Evolutionary conservation across 2,329 filamentous ascomycete species (phyloP).

Genomic region (Raffaelea ambrosiae): DNA sequence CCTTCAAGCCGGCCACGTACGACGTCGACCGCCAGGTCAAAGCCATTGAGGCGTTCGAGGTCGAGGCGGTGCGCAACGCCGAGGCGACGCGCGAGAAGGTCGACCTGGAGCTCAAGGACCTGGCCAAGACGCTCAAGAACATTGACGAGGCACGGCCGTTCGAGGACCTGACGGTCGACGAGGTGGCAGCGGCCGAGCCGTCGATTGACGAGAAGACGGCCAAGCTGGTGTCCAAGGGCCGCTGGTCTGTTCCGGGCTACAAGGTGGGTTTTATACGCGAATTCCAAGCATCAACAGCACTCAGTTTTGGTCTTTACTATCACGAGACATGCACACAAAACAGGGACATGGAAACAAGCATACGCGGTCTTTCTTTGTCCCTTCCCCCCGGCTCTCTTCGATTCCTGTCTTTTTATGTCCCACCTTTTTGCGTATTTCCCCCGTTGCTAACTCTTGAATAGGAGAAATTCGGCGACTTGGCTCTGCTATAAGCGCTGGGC

Average conservation of each 20-base stretch:
- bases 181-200: constrained; percentile 86
- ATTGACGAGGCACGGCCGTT: constrained; percentile 94
- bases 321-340: too few relatives aligned
- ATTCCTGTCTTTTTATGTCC: too few relatives aligned
- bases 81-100: constrained; percentile 95
- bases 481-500: constrained; percentile 64
- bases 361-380: background rate
- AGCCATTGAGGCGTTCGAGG: constrained; percentile 96
- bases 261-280: constrained; percentile 71
- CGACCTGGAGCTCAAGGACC: constrained; percentile 86
- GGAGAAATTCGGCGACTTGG: constrained; percentile 99
- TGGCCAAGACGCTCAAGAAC: constrained; percentile 92
- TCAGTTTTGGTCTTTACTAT: too few relatives aligned
- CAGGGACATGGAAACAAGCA: background rate
- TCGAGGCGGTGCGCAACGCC: constrained; percentile 92
- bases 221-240: constrained; percentile 92
- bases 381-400: too few relatives aligned
- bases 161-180: constrained; percentile 95
- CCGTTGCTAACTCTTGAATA: too few relatives aligned
- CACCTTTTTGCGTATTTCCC: too few relatives aligned
- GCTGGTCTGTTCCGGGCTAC: constrained; percentile 98
- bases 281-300: too few relatives aligned
- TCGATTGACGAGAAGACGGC: constrained; percentile 96
- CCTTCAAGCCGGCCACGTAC: constrained; percentile 88
- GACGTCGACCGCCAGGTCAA: constrained; percentile 91